Percentiles rank a stretch among this genome's conserved stretches.
These are phyloP conservation scores for Nemania sp. DNA, from an alignment of 2,329 filamentous ascomycete genomes.

Conservation along the genomic window DNA sequence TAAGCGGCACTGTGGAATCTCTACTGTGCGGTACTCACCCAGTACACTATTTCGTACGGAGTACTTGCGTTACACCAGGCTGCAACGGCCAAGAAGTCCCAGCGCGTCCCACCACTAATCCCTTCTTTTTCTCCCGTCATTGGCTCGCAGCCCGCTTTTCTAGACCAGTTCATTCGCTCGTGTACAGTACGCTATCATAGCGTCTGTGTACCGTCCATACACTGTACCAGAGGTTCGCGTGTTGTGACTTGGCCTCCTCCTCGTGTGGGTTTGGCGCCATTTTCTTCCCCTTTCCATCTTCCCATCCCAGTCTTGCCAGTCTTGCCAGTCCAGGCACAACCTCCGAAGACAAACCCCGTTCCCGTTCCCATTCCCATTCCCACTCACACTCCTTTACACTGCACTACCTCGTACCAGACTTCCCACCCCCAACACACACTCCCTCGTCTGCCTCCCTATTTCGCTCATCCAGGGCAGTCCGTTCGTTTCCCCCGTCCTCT, in stretches of 20 bases:
- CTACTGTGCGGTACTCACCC: conserved; percentile 2
- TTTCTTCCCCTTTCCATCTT: conserved; percentile 21
- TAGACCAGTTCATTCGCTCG: conserved; percentile 14
- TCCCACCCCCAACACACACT: conserved; percentile 19
- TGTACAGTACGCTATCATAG: too few species aligned
- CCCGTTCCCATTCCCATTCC: conserved; percentile 22
- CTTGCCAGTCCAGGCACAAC: conserved; percentile 15
- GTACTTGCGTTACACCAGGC: conserved; percentile 6
- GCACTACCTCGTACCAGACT: conserved; percentile 20
- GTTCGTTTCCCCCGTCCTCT: conserved; percentile 22
- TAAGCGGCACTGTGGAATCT: background rate
- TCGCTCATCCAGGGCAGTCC: conserved; percentile 28
- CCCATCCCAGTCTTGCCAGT: background rate
- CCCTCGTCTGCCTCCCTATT: conserved; percentile 28
- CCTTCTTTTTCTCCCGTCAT: conserved; percentile 9
- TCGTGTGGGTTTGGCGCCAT: background rate
- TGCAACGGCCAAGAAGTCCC: background rate
- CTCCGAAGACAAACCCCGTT: conserved; percentile 21
- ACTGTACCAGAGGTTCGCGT: background rate
- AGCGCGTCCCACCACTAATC: conserved; percentile 18
- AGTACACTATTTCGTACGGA: too few species aligned
- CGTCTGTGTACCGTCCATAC: conserved; percentile 7
- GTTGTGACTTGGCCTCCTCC: too few species aligned
- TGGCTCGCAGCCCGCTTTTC: conserved; percentile 14
- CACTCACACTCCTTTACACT: conserved; percentile 23